Conservation (phyloP, 106 monocot species). For the Gastrodia elata region DNA sequence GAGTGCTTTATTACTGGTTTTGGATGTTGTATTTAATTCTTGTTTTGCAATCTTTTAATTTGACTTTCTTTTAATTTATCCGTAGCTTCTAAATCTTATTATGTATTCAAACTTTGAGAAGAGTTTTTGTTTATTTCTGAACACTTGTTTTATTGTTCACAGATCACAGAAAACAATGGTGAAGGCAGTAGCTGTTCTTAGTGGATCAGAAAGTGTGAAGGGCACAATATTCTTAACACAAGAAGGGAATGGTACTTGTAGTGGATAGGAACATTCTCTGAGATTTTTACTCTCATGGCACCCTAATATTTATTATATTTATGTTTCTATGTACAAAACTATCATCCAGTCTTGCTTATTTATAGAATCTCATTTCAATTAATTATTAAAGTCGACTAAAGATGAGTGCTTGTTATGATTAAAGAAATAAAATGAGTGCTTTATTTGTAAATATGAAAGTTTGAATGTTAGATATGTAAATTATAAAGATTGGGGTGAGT, state of each 20-base stretch:
- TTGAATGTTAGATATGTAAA: too few relatives aligned
- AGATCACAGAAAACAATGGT: slow-evolving; percentile 42
- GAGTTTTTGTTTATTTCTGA: neutral
- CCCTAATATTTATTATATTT: too few relatives aligned
- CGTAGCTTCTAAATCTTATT: neutral
- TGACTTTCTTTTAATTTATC: neutral
- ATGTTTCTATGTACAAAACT: too few relatives aligned
- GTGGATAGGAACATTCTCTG: too few relatives aligned
- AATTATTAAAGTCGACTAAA: too few relatives aligned
- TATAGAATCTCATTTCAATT: too few relatives aligned
- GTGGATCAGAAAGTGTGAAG: slow-evolving; percentile 29
- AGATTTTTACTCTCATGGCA: too few relatives aligned
- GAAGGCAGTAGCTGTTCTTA: slow-evolving; percentile 63
- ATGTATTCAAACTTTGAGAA: neutral
- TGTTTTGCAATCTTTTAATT: neutral
- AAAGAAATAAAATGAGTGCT: too few relatives aligned
- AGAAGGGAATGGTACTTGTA: slow-evolving; percentile 51
- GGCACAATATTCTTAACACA: slow-evolving; percentile 52
- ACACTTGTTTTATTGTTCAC: neutral
- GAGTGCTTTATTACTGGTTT: neutral
- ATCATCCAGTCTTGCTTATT: too few relatives aligned
- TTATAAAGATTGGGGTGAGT: too few relatives aligned
- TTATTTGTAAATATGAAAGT: too few relatives aligned
- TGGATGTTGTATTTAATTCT: neutral
- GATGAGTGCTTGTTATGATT: too few relatives aligned